Evolutionary conservation across 192 early-diverging fungal genomes (phyloP), one percentile per base, ranked within the genome.

Genomic region (Podila epigama): DNA sequence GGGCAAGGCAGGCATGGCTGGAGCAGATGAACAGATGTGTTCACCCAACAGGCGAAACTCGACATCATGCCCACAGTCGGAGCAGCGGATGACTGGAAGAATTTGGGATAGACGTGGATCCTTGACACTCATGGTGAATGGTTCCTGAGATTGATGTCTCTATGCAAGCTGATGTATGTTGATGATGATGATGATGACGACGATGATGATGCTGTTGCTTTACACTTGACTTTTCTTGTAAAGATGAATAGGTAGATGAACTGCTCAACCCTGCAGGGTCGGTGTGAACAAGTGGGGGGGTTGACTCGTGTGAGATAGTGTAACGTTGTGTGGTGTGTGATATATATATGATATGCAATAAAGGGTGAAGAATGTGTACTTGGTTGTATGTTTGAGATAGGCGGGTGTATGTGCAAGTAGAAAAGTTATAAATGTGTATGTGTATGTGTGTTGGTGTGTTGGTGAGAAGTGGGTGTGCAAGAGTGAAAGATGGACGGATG

Each of bases 11-110:
- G 87, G 87, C 41, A 88, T 80, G 12, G 82, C 73, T 8, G 85
- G 85, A 33, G 75, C 79, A 44, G 69, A 81, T 8, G 82, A 66
- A 53, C 87, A 88, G 16, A 86, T 58, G 71, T 88, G 87, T 54
- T 84, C 80, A 18, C 82, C 83, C 11, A 88, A 58, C 18, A 58
- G 56, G 28, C 82, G 70, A 41, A 88, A 82, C 53, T 85, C 85
- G 44, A 88, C 82, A 59, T 85, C 79, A 52, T 78, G 55, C 22
- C 85, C 87, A 82, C 87, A 88, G 69, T 86, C 83, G 37, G 83
- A 84, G 67, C 87, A 88, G 37, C 84, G 84, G 39, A 88, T 82
- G 35, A 83, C 72, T 7, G 85, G 83, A 29, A 88, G 65, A 40
- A 88, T 60, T 77, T 88, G 85, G 32, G 83, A 85, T 32, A 86